Evolutionary conservation across 257 asterid genomes (phyloP).

Genomic region (Scutellaria minor): DNA sequence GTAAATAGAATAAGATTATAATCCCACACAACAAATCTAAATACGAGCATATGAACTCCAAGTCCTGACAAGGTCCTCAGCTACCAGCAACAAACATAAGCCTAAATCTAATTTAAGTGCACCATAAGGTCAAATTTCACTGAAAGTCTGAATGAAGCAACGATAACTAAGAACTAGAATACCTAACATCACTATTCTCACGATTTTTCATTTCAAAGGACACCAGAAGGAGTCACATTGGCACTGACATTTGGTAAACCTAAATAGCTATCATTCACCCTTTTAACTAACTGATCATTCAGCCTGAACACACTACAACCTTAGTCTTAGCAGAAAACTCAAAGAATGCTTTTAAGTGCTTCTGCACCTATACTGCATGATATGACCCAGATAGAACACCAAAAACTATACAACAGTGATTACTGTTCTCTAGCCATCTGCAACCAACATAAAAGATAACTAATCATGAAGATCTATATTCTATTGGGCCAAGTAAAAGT

Average conservation of each 20-base stretch:
- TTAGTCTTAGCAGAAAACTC: background rate
- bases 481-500: slow-evolving; percentile 1
- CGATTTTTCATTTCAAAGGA: background rate
- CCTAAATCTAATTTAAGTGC: slow-evolving; percentile 6
- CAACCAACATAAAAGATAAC: background rate
- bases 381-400: background rate
- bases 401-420: background rate
- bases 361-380: background rate
- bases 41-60: slow-evolving; percentile 10
- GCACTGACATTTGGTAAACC: background rate
- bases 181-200: background rate
- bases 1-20: slow-evolving; percentile 14
- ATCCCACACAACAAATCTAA: background rate
- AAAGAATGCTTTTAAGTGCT: background rate
- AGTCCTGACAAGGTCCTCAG: slow-evolving; percentile 16
- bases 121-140: slow-evolving; percentile 11
- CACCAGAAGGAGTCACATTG: background rate
- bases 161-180: background rate
- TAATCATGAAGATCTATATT: background rate
- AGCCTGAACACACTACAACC: slow-evolving; percentile 10
- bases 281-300: background rate
- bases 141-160: background rate
- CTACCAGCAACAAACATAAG: slow-evolving; percentile 17
- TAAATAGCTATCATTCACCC: slow-evolving; percentile 5
- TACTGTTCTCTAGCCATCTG: too few relatives aligned